A percentile compares a stretch with the other conserved stretches of the same genome.
phyloP scores from a whole-genome alignment of 2,329 filamentous ascomycete species.

The Clathrospora elynae region DNA sequence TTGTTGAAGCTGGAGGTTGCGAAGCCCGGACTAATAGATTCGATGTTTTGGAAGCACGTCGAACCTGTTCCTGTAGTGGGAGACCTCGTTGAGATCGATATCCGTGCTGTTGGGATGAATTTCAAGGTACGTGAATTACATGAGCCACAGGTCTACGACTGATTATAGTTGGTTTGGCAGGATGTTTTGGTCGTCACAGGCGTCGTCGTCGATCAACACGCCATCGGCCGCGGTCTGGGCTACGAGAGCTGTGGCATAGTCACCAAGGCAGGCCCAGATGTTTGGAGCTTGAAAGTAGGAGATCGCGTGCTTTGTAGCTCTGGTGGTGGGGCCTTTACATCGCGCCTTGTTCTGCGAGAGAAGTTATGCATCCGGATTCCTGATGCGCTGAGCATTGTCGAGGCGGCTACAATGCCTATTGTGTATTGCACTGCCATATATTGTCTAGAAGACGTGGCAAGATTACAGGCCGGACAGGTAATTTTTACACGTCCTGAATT shows the following conservation, averaged over 20 bases:
- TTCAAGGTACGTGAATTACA: constrained; percentile 41
- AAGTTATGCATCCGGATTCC: constrained; percentile 27
- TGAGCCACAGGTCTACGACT: too few relatives aligned
- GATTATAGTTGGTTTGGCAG: too few relatives aligned
- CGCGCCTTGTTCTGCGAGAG: background rate
- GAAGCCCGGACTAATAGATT: background rate
- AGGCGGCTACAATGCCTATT: constrained; percentile 33
- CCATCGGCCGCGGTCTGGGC: too few relatives aligned
- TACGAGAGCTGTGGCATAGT: too few relatives aligned
- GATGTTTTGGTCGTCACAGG: too few relatives aligned
- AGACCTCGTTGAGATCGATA: constrained; percentile 27
- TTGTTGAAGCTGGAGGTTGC: too few relatives aligned
- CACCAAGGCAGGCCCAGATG: constrained; percentile 18
- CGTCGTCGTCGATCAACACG: too few relatives aligned
- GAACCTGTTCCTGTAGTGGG: background rate
- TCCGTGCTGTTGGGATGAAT: constrained; percentile 22
- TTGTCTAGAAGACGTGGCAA: constrained; percentile 25
- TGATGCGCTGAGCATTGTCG: constrained; percentile 30
- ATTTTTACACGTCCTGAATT: background rate
- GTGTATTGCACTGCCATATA: constrained; percentile 33
- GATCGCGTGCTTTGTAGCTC: constrained; percentile 23
- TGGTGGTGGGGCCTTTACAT: constrained; percentile 9
- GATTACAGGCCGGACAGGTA: constrained; percentile 21
- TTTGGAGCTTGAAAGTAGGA: constrained; percentile 14
- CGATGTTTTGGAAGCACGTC: background rate